Evolutionary conservation across 805 yeast genomes (phyloP), one percentile per base, ranked within the genome.

Genomic region (Zygoascus flipseniorum): DNA sequence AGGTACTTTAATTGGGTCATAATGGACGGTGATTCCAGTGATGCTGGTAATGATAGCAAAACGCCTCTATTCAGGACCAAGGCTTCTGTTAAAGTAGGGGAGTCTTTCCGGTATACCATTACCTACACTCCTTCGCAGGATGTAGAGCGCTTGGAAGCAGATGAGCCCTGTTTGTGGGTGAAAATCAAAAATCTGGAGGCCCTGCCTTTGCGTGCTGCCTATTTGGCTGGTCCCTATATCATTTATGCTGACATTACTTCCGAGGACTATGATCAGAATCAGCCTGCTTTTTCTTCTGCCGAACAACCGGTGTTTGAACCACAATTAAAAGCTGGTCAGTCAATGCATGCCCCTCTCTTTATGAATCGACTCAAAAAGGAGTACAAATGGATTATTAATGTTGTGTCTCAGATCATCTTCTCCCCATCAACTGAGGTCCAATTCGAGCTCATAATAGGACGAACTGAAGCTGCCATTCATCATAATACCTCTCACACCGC

Each of bases 211-310:
- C 69, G 95, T 31, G 95, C 97, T 0, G 86, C 96, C 1, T 88
- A 83, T 61, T 68, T 93, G 45, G 83, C 90, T 1, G 99, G 98
- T 0, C 99, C 99, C 0, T 92, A 82, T 64, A 75, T 87, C 1
- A 69, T 93, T 5, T 93, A 93, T 62, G 86, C 83, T 20, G 97
- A 92, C 67, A 80, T 93, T 48, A 74, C 83, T 46, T 82, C 92
- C 0, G 73, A 68, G 10, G 85, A 82, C 41, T 93, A 82, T 65
- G 70, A 79, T 55, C 82, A 78, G 52, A 66, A 76, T 42, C 65
- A 73, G 52, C 67, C 71, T 46, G 72, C 69, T 31, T 67, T 62
- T 23, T 62, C 66, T 1, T 60, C 77, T n/a, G 64, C 65, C 0
- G 69, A 65, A 32, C 68, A 65, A 52, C 72, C 73, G 2, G 54